Conservation (phyloP, 1,284 basidiomycete species). For the Phenoliferia sp. region DNA sequence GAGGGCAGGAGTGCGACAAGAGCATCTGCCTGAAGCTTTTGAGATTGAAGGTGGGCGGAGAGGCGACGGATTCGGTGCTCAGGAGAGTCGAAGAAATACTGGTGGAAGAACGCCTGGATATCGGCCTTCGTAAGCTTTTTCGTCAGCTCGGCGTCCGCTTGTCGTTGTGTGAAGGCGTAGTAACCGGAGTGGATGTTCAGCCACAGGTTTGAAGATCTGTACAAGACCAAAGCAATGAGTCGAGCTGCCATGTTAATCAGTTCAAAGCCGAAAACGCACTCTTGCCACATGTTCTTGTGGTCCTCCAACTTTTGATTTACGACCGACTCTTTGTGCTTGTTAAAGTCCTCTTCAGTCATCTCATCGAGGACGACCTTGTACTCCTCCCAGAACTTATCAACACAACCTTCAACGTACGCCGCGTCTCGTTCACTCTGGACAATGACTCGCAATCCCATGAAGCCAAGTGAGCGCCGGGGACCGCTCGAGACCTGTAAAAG, state of each 20-base stretch:
- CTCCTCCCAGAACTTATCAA: conserved; percentile 70
- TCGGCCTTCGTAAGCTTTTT: conserved; percentile 67
- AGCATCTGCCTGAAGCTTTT: conserved; percentile 49
- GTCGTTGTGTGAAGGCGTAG: conserved; percentile 67
- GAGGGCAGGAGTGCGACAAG: conserved; percentile 58
- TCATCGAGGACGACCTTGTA: conserved; percentile 55
- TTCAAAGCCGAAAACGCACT: conserved; percentile 42
- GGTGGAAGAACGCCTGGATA: conserved; percentile 63
- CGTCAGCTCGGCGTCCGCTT: conserved; percentile 63
- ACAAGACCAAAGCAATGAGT: neutral
- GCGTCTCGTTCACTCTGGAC: conserved; percentile 86
- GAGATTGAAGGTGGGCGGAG: conserved; percentile 72
- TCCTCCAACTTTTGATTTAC: conserved; percentile 66
- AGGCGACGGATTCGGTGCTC: conserved; percentile 44
- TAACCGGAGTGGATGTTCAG: conserved; percentile 67
- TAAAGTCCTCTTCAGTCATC: conserved; percentile 60
- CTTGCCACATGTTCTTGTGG: conserved; percentile 64
- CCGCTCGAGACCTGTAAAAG: conserved; percentile 27
- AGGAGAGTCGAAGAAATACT: conserved; percentile 34
- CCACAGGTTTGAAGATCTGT: conserved; percentile 55
- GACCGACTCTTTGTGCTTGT: conserved; percentile 54
- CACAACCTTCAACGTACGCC: conserved; percentile 77
- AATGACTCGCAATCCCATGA: conserved; percentile 76
- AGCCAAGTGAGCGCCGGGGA: conserved; percentile 53
- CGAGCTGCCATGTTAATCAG: neutral